Evolutionary conservation across 2,329 filamentous ascomycete species (phyloP), one percentile per base, ranked within the genome.

Genomic region (Ambrosiella xylebori): DNA sequence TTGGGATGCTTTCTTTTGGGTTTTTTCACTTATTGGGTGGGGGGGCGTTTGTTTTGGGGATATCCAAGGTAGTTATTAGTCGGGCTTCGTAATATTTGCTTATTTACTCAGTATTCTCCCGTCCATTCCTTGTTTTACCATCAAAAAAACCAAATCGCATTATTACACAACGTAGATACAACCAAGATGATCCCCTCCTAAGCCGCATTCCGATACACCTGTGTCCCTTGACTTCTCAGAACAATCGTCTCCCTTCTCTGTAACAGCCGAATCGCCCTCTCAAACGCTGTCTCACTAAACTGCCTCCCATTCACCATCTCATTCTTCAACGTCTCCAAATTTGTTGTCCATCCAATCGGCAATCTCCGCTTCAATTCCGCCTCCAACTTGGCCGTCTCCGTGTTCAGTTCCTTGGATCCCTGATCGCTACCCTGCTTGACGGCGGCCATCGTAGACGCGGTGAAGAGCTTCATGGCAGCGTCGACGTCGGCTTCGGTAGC

Each of bases 361-460:
- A 98, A 73, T 35, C 91, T 79, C 59, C 88, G 80, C 71, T 88
- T 84, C 56, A 98, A 74, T 73, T 97, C 93, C 13, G 88, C 82
- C 71, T 97, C 93, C 4, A 97, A 80, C 64, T 88, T 88, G 63
- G 78, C 77, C 5, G 88, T 86, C 69, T 97, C 93, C 55, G 95
- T 88, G 70, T 94, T 91, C 58, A 97, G 74, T 71, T 97, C 91
- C 62, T 88, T 85, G 66, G 84, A 89, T 41, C 87, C 88, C 64
- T 86, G 81, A 62, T 84, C 86, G 64, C 86, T 84, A 61, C 90
- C 91, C 65, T 95, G 88, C 61, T 88, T 91, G 59, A 97, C 89
- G 7, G 93, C 93, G 66, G 98, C 91, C 93, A 98, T 97, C 59
- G 93, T 98, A 2, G 85, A 90, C 63, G 90, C 93, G 37, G 98